Evolutionary conservation across 2,329 filamentous ascomycete species (phyloP).

Genomic region (Nigrospora osmanthi): DNA sequence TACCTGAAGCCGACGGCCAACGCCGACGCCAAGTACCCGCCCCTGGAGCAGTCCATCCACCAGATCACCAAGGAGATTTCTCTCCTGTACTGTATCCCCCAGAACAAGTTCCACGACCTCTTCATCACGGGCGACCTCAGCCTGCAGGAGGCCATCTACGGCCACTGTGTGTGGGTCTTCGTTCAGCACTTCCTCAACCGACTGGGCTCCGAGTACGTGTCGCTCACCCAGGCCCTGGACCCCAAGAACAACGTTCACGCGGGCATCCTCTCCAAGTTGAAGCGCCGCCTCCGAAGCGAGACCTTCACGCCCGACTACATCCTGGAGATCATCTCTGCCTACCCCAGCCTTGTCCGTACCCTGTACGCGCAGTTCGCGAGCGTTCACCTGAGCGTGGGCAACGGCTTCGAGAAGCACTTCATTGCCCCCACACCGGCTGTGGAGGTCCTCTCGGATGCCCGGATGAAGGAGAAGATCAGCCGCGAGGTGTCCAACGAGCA

Average conservation of each 20-base stretch:
- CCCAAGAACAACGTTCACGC: slow-evolving; percentile 75
- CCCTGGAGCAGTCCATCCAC: slow-evolving; percentile 90
- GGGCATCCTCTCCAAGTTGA: slow-evolving; percentile 85
- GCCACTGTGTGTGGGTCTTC: slow-evolving; percentile 96
- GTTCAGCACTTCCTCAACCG: slow-evolving; percentile 97
- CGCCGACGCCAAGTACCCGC: slow-evolving; percentile 53
- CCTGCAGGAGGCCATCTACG: slow-evolving; percentile 94
- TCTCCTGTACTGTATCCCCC: slow-evolving; percentile 92
- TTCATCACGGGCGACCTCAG: slow-evolving; percentile 83
- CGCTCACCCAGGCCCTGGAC: slow-evolving; percentile 75
- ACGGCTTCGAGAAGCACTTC: slow-evolving; percentile 40
- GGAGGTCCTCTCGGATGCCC: slow-evolving; percentile 67
- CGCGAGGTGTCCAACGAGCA: slow-evolving; percentile 85
- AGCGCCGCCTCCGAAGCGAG: slow-evolving; percentile 89
- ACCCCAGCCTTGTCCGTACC: slow-evolving; percentile 78
- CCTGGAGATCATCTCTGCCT: slow-evolving; percentile 87
- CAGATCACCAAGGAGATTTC: slow-evolving; percentile 99
- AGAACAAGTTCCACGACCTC: slow-evolving; percentile 88
- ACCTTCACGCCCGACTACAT: slow-evolving; percentile 99
- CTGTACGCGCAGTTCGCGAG: slow-evolving; percentile 89
- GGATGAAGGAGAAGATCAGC: slow-evolving; percentile 69
- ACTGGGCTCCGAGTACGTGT: slow-evolving; percentile 84
- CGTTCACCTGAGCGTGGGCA: slow-evolving; percentile 59
- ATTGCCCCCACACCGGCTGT: slow-evolving; percentile 48
- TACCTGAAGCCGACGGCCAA: slow-evolving; percentile 72